Conservation (phyloP, 225 moss, liverwort and hornwort species). For the Lunularia cruciata region DNA sequence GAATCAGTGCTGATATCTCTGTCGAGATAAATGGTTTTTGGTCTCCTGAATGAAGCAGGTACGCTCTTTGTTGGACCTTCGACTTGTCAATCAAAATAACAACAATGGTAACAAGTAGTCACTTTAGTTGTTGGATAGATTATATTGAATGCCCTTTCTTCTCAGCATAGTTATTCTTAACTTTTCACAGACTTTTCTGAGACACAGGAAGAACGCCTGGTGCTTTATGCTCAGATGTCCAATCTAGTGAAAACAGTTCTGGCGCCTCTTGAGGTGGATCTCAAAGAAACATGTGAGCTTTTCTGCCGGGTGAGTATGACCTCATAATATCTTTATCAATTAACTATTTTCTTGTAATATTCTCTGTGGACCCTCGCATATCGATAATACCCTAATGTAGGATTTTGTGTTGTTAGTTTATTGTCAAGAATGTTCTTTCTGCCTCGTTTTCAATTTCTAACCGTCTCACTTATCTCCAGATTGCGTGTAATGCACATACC, state of each 20-base stretch:
- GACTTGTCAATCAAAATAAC: too few species aligned
- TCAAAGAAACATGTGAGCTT: constrained; percentile 61
- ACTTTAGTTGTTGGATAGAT: neutral
- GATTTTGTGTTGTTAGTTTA: neutral
- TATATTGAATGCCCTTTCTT: neutral
- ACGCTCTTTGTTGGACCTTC: too few species aligned
- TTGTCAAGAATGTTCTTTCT: too few species aligned
- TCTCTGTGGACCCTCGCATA: too few species aligned
- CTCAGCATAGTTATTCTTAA: constrained; percentile 34
- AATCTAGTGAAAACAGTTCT: constrained; percentile 66
- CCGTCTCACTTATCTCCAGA: constrained; percentile 42
- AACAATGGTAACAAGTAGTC: too few species aligned
- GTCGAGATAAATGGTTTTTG: too few species aligned
- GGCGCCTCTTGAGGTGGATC: constrained; percentile 56
- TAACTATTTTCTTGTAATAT: neutral
- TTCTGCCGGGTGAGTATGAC: constrained; percentile 67
- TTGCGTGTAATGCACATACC: constrained; percentile 94
- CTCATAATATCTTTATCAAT: neutral
- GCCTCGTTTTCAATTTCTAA: too few species aligned
- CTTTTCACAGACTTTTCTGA: constrained; percentile 65
- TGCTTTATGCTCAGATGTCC: constrained; percentile 95
- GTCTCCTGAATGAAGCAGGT: too few species aligned
- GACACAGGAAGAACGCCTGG: constrained; percentile 64
- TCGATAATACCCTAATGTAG: too few species aligned
- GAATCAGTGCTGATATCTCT: too few species aligned